Evolutionary conservation across 2,329 filamentous ascomycete genomes (phyloP).

Genomic region (Cladosporium sphaerospermum): DNA sequence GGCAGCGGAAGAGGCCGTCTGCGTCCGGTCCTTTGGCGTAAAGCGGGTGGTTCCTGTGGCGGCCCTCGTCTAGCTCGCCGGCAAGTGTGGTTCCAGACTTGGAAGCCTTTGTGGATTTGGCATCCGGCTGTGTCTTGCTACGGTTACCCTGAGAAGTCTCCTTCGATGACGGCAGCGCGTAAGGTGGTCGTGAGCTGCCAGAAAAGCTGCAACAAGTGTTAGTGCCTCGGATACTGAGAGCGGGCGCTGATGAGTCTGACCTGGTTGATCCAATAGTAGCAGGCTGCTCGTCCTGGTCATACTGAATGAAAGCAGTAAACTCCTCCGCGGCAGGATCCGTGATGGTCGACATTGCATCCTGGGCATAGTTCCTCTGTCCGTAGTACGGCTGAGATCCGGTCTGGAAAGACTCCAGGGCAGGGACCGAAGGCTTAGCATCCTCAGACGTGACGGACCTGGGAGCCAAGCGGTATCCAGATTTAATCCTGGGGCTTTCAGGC

Average conservation of each 20-base stretch:
- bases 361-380: constrained; percentile 4
- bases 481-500: constrained; percentile 7
- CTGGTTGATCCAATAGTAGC: constrained; percentile 14
- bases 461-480: neutral
- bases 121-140: neutral
- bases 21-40: constrained; percentile 61
- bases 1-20: constrained; percentile 90
- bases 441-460: neutral
- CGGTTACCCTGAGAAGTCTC: neutral
- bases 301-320: constrained; percentile 25
- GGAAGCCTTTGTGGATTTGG: constrained; percentile 9
- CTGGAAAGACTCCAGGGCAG: constrained; percentile 3
- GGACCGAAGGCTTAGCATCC: neutral
- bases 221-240: constrained; percentile 10
- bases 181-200: neutral
- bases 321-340: constrained; percentile 17
- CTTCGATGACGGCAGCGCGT: constrained; percentile 1
- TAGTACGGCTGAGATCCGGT: neutral
- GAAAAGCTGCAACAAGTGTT: constrained; percentile 16
- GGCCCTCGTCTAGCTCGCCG: constrained; percentile 27
- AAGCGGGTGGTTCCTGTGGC: constrained; percentile 51
- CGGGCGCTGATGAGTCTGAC: constrained; percentile 17
- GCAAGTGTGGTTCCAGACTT: neutral
- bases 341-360: constrained; percentile 7
- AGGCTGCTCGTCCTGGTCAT: constrained; percentile 22